Evolutionary conservation across 2,329 filamentous ascomycete species (phyloP).

Genomic region (Aspergillus texensis): DNA sequence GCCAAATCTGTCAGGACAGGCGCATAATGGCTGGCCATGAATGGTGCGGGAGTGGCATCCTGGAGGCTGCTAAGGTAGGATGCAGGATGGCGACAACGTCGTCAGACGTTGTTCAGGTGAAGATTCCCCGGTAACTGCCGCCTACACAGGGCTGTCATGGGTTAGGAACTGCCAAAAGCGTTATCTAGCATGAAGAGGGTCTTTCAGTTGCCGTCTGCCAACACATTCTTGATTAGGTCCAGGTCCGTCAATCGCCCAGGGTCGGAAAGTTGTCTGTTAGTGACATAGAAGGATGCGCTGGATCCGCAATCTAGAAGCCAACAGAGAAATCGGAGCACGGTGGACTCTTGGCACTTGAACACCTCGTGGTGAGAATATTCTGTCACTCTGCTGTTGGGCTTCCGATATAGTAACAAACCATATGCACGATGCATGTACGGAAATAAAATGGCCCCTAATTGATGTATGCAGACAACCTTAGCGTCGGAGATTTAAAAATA

Average conservation of each 20-base stretch:
- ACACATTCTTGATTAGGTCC: not conserved
- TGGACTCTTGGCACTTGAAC: not conserved
- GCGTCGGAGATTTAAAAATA: slow-evolving; percentile 6
- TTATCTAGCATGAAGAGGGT: not conserved
- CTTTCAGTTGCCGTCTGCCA: not conserved
- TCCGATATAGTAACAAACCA: not conserved
- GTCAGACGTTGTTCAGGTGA: not conserved
- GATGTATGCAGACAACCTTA: not conserved
- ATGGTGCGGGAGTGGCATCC: not conserved
- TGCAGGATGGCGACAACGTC: not conserved
- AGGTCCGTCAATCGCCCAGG: not conserved
- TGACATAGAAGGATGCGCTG: not conserved
- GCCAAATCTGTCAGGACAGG: not conserved
- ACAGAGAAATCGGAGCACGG: not conserved
- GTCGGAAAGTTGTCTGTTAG: not conserved
- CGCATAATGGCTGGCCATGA: not conserved
- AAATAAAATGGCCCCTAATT: not conserved
- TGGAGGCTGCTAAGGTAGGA: not conserved
- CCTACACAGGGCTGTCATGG: too few relatives aligned
- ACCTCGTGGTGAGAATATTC: not conserved
- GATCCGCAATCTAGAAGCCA: not conserved
- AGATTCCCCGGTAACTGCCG: not conserved
- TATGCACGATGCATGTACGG: not conserved
- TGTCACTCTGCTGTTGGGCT: not conserved
- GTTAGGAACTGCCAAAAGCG: not conserved